Base-by-base conservation (phyloP, 2,329 filamentous ascomycete species). In the Pseudogymnoascus sp. region DNA sequence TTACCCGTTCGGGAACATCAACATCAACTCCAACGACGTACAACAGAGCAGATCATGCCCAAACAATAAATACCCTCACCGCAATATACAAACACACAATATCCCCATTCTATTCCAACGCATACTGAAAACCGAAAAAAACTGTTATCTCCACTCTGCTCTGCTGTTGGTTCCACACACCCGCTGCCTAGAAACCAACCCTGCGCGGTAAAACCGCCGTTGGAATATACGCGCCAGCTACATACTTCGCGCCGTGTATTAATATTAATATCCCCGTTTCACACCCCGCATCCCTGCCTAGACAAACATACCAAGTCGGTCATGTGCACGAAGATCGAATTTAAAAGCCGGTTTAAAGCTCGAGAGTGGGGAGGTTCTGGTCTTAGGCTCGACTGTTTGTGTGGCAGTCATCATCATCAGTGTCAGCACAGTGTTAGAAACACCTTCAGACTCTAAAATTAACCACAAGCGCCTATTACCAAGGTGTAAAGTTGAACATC, bases 281-380 rank as follows among this genome's bases (percentile, higher is more conserved):
- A 18, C 50, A 34, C 50, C 14, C 25, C 46, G n/a, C 50, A 56
- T 56, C 50, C 50, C 50, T 56, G 50, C 50, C 50, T 53, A 25
- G 60, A 59, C 46, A 63, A 60, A 38, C 50, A 63, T 44, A 23
- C 46, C 14, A 21, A 59, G 37, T 23, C 10, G 21, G 34, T 40
- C 23, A 37, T 62, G 37, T 23, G 42, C 37, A 64, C 59, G 18
- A 64, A 23, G 11, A n/a, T 56, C 36, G 62, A 63, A 53, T 16
- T 31, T 18, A 34, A 10, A 56, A 34, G 28, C 28, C 50, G n/a
- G 28, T 18, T 56, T 34, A 3, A 31, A 34, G 18, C 7, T n/a
- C 23, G 2, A 18, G 50, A 34, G 50, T 34, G 50, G 50, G 50
- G 50, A 25, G 50, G 25, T 34, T 31, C 25, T 34, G 25, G 50